Percentiles rank a stretch among this genome's conserved stretches.
These are phyloP conservation scores for Clathrospora elynae DNA, from an alignment of 2,329 filamentous ascomycete genomes.

Conservation along the genomic window DNA sequence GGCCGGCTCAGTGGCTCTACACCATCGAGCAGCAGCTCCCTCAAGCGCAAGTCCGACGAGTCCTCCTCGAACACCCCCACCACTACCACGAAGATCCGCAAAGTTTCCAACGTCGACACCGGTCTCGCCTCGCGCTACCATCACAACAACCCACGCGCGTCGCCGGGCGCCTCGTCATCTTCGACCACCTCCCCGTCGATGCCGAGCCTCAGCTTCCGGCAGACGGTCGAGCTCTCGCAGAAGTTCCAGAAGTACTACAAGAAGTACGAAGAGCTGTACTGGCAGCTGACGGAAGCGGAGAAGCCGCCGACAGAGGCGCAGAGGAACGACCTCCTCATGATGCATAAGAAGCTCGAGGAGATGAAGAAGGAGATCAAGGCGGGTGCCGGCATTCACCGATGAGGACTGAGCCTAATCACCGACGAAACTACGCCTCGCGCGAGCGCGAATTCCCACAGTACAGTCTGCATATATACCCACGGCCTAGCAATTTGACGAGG, in stretches of 20 bases:
- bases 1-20: constrained; percentile 37
- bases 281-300: constrained; percentile 48
- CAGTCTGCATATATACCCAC: constrained; percentile 30
- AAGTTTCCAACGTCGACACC: constrained; percentile 44
- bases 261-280: constrained; percentile 62
- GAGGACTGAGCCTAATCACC: constrained; percentile 11
- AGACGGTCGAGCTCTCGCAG: constrained; percentile 54
- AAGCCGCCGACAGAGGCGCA: constrained; percentile 56
- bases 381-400: constrained; percentile 39
- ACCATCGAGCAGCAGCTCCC: constrained; percentile 36
- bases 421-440: constrained; percentile 13
- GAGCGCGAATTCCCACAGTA: constrained; percentile 19
- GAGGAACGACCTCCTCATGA: constrained; percentile 58
- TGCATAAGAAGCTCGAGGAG: constrained; percentile 59
- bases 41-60: constrained; percentile 55
- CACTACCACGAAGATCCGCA: constrained; percentile 38
- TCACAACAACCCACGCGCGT: constrained; percentile 39
- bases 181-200: constrained; percentile 42
- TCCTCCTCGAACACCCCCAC: constrained; percentile 39
- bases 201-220: constrained; percentile 49
- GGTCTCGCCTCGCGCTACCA: constrained; percentile 45
- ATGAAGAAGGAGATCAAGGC: constrained; percentile 64
- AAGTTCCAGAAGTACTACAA: constrained; percentile 64
- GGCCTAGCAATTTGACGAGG: constrained; percentile 11
- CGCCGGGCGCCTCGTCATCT: constrained; percentile 43